These are phyloP conservation scores for Avena insularis DNA, from an alignment of 176 grass and related monocot species.

Conservation along the genomic window DNA sequence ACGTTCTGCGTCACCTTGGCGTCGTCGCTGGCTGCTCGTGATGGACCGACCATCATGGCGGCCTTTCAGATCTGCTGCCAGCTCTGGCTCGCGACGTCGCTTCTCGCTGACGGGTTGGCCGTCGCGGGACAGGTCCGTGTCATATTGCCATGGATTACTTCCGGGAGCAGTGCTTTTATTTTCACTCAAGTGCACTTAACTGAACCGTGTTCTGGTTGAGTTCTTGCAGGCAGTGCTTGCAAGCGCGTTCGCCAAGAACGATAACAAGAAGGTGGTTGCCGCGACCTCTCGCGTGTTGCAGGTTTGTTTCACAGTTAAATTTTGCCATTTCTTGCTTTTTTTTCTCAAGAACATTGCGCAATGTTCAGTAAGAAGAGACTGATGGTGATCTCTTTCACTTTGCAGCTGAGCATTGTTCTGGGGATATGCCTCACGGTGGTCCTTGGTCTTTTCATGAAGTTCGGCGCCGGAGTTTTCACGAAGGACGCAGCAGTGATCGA, in stretches of 20 bases:
- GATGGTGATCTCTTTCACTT: background rate
- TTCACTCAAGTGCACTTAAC: background rate
- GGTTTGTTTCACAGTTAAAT: conserved; percentile 49
- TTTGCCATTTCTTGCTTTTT: background rate
- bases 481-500: conserved; percentile 67
- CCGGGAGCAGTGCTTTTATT: background rate
- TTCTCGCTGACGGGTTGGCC: conserved; percentile 93
- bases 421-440: conserved; percentile 67
- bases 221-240: conserved; percentile 88
- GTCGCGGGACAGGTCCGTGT: conserved; percentile 87
- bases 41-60: conserved; percentile 80
- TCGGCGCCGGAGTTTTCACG: conserved; percentile 88
- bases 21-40: conserved; percentile 81
- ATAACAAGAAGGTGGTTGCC: conserved; percentile 57
- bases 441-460: conserved; percentile 76
- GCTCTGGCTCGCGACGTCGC: conserved; percentile 91
- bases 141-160: background rate
- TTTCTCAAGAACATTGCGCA: background rate
- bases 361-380: background rate
- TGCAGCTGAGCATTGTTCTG: conserved; percentile 83
- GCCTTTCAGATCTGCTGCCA: conserved; percentile 96
- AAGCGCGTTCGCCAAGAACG: conserved; percentile 80
- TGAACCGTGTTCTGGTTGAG: background rate
- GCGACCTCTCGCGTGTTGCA: conserved; percentile 84
- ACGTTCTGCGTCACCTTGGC: conserved; percentile 96